phyloP scores from a whole-genome alignment of 1,284 basidiomycete genomes.

The Microbotryum scabiosae region DNA sequence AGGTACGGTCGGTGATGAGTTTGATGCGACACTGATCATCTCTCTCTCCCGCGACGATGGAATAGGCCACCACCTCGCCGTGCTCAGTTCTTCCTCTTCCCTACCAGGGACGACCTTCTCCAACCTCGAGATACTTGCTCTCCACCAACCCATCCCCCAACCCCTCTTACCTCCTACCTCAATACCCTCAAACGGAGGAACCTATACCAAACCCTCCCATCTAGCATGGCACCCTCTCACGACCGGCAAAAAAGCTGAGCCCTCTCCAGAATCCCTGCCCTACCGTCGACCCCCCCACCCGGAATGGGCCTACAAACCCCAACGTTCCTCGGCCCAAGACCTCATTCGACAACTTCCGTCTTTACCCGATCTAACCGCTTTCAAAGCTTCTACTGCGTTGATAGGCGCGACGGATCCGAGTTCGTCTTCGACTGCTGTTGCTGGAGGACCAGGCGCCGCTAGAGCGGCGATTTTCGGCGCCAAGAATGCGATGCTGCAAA shows the following conservation, averaged over 20 bases:
- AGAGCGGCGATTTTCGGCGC: constrained; percentile 21
- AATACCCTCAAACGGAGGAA: background rate
- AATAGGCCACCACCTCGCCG: constrained; percentile 3
- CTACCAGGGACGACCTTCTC: background rate
- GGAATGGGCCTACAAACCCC: background rate
- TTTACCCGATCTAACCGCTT: constrained; percentile 15
- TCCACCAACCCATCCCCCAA: constrained; percentile 13
- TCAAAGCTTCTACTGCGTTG: background rate
- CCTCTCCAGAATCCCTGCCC: background rate
- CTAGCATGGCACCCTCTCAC: constrained; percentile 19
- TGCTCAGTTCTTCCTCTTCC: constrained; percentile 4
- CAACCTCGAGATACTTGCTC: constrained; percentile 15
- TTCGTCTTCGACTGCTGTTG: background rate
- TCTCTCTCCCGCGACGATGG: background rate
- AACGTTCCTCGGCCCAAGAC: background rate
- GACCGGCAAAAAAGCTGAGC: background rate
- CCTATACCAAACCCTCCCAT: background rate
- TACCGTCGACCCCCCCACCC: background rate
- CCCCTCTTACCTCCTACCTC: background rate
- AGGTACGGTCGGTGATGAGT: no score
- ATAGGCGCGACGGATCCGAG: background rate
- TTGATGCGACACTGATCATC: no score
- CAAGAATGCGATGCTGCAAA: constrained; percentile 29
- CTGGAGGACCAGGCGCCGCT: background rate
- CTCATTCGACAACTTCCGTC: constrained; percentile 12